A percentile compares a stretch with the other conserved stretches of the same genome.
Evolutionary conservation across 2,329 filamentous ascomycete species (phyloP).

Genomic region (Hypoxylon sp.): DNA sequence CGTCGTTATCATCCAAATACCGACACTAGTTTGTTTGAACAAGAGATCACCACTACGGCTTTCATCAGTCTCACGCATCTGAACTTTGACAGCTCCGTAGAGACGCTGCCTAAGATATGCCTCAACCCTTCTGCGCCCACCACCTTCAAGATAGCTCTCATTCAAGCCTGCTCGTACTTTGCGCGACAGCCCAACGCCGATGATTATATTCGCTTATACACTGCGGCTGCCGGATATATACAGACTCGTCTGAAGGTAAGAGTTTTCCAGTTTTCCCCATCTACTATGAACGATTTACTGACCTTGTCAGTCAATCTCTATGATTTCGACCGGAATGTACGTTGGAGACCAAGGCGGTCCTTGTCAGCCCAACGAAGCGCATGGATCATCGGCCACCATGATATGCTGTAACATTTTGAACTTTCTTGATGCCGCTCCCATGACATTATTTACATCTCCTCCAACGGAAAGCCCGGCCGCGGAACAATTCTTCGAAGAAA

Average conservation of each 20-base stretch:
- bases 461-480: constrained; percentile 49
- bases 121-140: constrained; percentile 64
- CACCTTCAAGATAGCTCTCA: constrained; percentile 68
- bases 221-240: constrained; percentile 64
- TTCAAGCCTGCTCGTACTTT: constrained; percentile 71
- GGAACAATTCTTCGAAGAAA: constrained; percentile 53
- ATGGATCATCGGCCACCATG: constrained; percentile 49
- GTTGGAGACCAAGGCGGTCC: constrained; percentile 52
- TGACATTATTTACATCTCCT: constrained; percentile 56
- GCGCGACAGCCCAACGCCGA: constrained; percentile 59
- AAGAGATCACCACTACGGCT: constrained; percentile 71
- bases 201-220: constrained; percentile 64
- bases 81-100: constrained; percentile 66
- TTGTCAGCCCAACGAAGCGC: constrained; percentile 52
- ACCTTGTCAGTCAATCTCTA: constrained; percentile 49
- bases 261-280: too few relatives aligned
- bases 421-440: constrained; percentile 65
- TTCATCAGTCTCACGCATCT: constrained; percentile 72
- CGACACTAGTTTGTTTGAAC: constrained; percentile 64
- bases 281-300: too few relatives aligned
- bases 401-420: constrained; percentile 63
- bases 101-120: constrained; percentile 64
- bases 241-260: constrained; percentile 64
- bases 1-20: constrained; percentile 57
- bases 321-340: constrained; percentile 50